Percentiles rank a stretch among this genome's conserved stretches.
These are phyloP conservation scores for Neoconidiobolus thromboides DNA, from an alignment of 371 early-diverging fungal species.

Conservation along the genomic window DNA sequence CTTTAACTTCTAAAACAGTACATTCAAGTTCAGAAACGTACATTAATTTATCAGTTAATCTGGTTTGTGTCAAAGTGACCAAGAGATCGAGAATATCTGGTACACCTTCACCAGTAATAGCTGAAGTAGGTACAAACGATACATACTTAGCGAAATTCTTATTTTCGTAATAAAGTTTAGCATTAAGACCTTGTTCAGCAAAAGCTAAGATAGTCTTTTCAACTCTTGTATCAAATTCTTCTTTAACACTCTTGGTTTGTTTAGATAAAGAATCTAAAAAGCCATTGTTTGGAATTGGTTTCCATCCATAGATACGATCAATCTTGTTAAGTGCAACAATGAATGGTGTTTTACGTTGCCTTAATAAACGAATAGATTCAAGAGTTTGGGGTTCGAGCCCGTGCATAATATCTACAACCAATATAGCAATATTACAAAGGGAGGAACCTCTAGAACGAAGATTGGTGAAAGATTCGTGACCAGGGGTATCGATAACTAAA, in stretches of 20 bases:
- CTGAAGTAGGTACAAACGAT: slow-evolving; percentile 98
- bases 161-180: slow-evolving; percentile 91
- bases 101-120: slow-evolving; percentile 98
- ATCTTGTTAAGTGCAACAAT: slow-evolving; percentile 99
- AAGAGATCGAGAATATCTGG: slow-evolving; percentile 93
- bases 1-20: slow-evolving; percentile 99
- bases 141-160: slow-evolving; percentile 88
- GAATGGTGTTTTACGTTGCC: slow-evolving; percentile 96
- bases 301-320: slow-evolving; percentile 97
- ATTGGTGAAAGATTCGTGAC: slow-evolving; percentile 99
- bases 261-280: slow-evolving; percentile 59
- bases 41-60: slow-evolving; percentile 92
- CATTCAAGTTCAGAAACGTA: slow-evolving; percentile 93
- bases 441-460: slow-evolving; percentile 96
- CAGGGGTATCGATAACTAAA: slow-evolving; percentile 99
- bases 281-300: slow-evolving; percentile 61
- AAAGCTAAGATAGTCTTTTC: slow-evolving; percentile 70
- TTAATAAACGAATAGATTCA: slow-evolving; percentile 90
- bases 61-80: slow-evolving; percentile 81
- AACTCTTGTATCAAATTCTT: slow-evolving; percentile 83
- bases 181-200: slow-evolving; percentile 96
- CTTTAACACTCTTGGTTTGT: slow-evolving; percentile 57
- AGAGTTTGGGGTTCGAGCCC: slow-evolving; percentile 98
- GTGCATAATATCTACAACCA: slow-evolving; percentile 99
- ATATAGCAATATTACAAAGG: slow-evolving; percentile 98